Evolutionary conservation across 352 stramenopile genomes (phyloP), one percentile per base, ranked within the genome.

Genomic region (Pseudoperonospora humuli): DNA sequence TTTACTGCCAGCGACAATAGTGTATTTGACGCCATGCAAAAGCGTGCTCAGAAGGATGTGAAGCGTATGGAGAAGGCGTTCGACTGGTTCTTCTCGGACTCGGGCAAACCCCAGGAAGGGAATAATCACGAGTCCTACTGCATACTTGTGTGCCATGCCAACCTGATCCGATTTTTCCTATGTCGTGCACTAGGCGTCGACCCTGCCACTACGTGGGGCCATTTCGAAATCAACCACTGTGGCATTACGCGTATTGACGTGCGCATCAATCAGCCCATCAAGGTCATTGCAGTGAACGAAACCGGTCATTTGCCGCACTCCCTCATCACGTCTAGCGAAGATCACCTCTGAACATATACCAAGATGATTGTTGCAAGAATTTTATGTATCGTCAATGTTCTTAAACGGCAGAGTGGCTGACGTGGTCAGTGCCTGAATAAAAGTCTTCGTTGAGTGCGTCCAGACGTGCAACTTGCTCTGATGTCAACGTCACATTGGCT

Each of bases 181-280:
- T 92, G 79, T 44, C 75, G 74, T 37, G 75, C 76, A 7, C 58
- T 92, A 35, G 69, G 74, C 9, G 66, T 89, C 11, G 57, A 67
- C 15, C 57, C 79, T 10, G 40, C 56, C 8, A 75, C 68, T 10
- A 71, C 70, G 7, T 92, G 79, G 79, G 76, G 76, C 21, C 73
- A 86, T 46, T 84, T 92, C 35, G 79, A 89, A 57, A 88, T 92
- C 56, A 89, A 92, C 41, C 76, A 92, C 46, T 92, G 79, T 50
- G 58, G 76, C 48, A 64, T 92, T 54, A 86, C 79, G 18, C 75
- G 76, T 20, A 78, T 92, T 34, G 77, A 89, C 29, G 55, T 89
- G 10, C 82, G 71, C 40, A 59, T 55, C 29, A 75, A 84, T 57
- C 68, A 69, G 2, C 71, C 74, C 13, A 65, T 81, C 15, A 91